Evolutionary conservation across 192 early-diverging fungal species (phyloP).

Genomic region (Linnemannia hyalina): DNA sequence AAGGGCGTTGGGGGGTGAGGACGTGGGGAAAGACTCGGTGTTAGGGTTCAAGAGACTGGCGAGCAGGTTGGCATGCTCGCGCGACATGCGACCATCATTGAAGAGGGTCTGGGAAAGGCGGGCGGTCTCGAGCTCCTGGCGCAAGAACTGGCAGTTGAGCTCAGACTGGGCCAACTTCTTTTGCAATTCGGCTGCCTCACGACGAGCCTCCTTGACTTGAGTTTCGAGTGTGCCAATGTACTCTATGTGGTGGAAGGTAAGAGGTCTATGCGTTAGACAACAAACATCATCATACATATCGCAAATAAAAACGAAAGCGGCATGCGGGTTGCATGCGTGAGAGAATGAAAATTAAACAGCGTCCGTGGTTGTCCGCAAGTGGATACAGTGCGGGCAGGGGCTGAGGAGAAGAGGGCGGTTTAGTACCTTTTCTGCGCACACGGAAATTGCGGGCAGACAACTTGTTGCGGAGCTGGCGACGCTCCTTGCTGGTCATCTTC

Average conservation of each 20-base stretch:
- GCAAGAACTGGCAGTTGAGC: constrained; percentile 45
- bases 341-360: constrained; percentile 2
- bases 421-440: constrained; percentile 81
- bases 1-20: not conserved
- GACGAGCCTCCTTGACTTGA: constrained; percentile 67
- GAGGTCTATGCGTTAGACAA: constrained; percentile 4
- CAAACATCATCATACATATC: not conserved
- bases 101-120: constrained; percentile 51
- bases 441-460: constrained; percentile 90
- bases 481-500: constrained; percentile 78
- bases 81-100: constrained; percentile 49
- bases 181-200: constrained; percentile 64
- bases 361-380: not conserved
- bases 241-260: constrained; percentile 31
- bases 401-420: not conserved
- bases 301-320: constrained; percentile 6
- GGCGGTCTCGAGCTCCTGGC: constrained; percentile 42
- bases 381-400: not conserved
- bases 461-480: constrained; percentile 89
- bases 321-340: not conserved
- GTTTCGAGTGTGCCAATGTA: constrained; percentile 74
- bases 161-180: constrained; percentile 57
- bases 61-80: constrained; percentile 46
- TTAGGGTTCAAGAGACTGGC: constrained; percentile 54
- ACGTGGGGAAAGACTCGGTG: constrained; percentile 51